A percentile compares a stretch with the other conserved stretches of the same genome.
These are phyloP conservation scores for Ogataea polymorpha DNA, from an alignment of 805 yeast genomes.

Conservation along the genomic window DNA sequence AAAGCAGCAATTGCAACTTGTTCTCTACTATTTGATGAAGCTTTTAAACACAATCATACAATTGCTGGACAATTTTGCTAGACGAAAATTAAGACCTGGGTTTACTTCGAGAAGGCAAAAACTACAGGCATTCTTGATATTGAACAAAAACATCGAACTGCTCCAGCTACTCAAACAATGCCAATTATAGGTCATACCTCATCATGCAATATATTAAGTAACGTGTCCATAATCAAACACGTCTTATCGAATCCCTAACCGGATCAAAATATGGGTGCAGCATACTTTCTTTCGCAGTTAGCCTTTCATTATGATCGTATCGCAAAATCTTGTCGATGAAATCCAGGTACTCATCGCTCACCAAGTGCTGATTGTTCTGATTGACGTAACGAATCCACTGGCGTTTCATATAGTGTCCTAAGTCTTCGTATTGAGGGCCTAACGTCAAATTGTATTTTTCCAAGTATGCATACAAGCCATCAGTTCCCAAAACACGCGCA, in stretches of 20 bases:
- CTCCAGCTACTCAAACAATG: conserved; percentile 11
- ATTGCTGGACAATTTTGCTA: conserved; percentile 7
- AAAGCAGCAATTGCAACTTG: conserved; percentile 11
- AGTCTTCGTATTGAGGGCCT: conserved; percentile 72
- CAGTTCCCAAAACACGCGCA: conserved; percentile 83
- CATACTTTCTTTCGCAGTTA: conserved; percentile 88
- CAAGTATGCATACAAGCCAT: conserved; percentile 66
- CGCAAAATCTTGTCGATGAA: conserved; percentile 74
- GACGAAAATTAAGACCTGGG: neutral
- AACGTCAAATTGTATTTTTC: conserved; percentile 67
- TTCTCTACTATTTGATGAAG: conserved; percentile 12
- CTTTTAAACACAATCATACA: conserved; percentile 3
- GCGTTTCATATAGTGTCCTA: conserved; percentile 71
- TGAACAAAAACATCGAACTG: conserved; percentile 16
- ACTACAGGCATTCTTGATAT: conserved; percentile 17
- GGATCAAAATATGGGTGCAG: conserved; percentile 50
- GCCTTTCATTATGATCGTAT: conserved; percentile 85
- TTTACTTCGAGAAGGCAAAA: conserved; percentile 7
- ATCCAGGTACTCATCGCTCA: conserved; percentile 71
- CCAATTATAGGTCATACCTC: neutral
- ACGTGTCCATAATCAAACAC: neutral
- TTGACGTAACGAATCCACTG: conserved; percentile 85
- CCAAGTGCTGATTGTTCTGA: conserved; percentile 63
- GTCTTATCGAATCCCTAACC: conserved; percentile 20
- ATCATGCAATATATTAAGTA: conserved; percentile 1